Evolutionary conservation across 2,329 filamentous ascomycete genomes (phyloP).

Genomic region (Phyllosticta citriasiana): DNA sequence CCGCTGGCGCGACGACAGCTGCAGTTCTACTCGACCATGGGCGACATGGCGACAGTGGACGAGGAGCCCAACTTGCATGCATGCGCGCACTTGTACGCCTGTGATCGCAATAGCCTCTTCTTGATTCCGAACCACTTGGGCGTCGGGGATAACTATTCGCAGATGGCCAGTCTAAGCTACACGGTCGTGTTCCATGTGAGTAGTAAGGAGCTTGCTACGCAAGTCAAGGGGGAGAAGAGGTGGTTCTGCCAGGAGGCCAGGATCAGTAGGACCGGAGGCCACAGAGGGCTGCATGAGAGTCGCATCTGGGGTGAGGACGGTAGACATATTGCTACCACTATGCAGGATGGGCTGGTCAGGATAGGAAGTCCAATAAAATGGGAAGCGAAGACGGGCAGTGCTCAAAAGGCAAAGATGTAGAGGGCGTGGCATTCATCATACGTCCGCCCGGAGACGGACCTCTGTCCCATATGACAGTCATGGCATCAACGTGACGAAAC

Average conservation of each 20-base stretch:
- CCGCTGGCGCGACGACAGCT: constrained; percentile 27
- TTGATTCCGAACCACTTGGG: constrained; percentile 38
- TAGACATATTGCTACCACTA: constrained; percentile 23
- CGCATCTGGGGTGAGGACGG: constrained; percentile 22
- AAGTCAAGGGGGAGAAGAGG: constrained; percentile 17
- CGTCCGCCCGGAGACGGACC: neutral
- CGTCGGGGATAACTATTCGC: constrained; percentile 17
- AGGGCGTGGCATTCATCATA: neutral
- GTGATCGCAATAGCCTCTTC: constrained; percentile 46
- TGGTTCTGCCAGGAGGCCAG: constrained; percentile 26
- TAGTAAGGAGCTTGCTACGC: constrained; percentile 17
- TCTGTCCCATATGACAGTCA: neutral
- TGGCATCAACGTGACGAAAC: neutral
- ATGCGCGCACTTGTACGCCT: constrained; percentile 48
- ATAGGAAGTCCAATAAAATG: constrained; percentile 12
- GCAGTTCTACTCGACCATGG: constrained; percentile 24
- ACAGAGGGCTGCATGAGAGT: constrained; percentile 20
- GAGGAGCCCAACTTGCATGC: constrained; percentile 42
- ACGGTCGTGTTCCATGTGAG: constrained; percentile 26
- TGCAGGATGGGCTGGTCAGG: constrained; percentile 24
- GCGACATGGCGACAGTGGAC: constrained; percentile 21
- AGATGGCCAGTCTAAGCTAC: constrained; percentile 24
- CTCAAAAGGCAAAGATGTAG: neutral
- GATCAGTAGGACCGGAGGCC: constrained; percentile 17
- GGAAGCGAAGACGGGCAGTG: neutral